phyloP scores from a whole-genome alignment of 768 basidiomycete species.

The Austroboletus festivus region DNA sequence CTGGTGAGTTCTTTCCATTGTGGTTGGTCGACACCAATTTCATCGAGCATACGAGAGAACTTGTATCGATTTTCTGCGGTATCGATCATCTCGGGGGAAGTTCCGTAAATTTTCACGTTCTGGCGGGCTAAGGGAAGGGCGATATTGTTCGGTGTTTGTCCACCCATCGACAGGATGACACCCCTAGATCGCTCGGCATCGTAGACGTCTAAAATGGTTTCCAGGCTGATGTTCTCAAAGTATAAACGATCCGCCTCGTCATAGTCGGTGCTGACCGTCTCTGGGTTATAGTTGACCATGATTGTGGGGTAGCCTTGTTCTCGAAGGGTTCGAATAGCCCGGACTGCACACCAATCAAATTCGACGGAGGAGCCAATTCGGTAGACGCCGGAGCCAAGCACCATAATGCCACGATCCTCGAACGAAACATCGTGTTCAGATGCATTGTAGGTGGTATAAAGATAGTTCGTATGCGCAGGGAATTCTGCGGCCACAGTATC shows the following conservation, averaged over 20 bases:
- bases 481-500: constrained; percentile 99
- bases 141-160: constrained; percentile 98
- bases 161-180: constrained; percentile 96
- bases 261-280: constrained; percentile 98
- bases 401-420: constrained; percentile 91
- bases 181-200: constrained; percentile 86
- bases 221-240: constrained; percentile 97
- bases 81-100: constrained; percentile 99
- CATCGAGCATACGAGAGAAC: constrained; percentile 96
- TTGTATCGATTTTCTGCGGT: constrained; percentile 99
- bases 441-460: constrained; percentile 98
- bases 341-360: constrained; percentile 99
- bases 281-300: constrained; percentile 99
- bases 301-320: constrained; percentile 93
- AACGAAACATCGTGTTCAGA: constrained; percentile 89
- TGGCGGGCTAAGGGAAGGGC: constrained; percentile 93
- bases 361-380: constrained; percentile 99
- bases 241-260: constrained; percentile 98
- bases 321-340: constrained; percentile 92
- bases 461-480: constrained; percentile 97
- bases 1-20: constrained; percentile 95
- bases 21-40: constrained; percentile 98
- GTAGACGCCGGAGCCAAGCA: constrained; percentile 96
- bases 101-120: constrained; percentile 98
- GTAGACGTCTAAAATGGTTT: constrained; percentile 96